Conservation (phyloP, 257 asterid species). For the Solanum clarkiae region DNA sequence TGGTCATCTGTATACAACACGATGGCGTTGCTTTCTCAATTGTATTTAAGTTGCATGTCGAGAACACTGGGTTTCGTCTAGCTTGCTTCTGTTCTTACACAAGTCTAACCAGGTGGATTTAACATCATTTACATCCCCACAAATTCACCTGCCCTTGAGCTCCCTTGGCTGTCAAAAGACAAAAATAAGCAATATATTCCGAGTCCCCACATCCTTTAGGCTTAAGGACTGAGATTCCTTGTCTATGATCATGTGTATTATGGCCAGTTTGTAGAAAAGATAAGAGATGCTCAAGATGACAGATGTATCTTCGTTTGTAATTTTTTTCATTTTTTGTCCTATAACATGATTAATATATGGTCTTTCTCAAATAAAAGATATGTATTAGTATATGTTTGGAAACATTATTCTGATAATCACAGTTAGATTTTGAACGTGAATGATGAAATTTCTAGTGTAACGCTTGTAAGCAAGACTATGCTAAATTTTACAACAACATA, state of each 20-base stretch:
- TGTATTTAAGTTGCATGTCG: not conserved
- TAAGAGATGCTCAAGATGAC: not conserved
- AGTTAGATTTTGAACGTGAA: too few species aligned
- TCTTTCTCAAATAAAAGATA: too few species aligned
- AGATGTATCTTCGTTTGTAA: not conserved
- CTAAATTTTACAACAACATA: too few species aligned
- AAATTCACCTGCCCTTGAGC: not conserved
- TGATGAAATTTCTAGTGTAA: too few species aligned
- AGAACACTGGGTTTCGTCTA: not conserved
- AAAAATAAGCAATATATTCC: not conserved
- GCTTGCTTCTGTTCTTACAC: not conserved
- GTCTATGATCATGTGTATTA: not conserved
- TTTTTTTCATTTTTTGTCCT: not conserved
- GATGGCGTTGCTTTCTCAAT: not conserved
- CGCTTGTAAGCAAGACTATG: too few species aligned
- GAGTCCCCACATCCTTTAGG: not conserved
- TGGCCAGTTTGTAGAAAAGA: not conserved
- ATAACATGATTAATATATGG: not conserved
- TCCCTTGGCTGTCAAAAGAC: not conserved
- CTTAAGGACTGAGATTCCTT: not conserved
- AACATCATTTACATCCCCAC: not conserved
- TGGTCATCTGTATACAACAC: not conserved
- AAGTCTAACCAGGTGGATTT: not conserved
- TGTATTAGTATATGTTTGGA: not conserved
- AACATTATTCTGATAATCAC: not conserved